Evolutionary conservation across 371 early-diverging fungal genomes (phyloP).

Genomic region (Apophysomyces ossiformis): DNA sequence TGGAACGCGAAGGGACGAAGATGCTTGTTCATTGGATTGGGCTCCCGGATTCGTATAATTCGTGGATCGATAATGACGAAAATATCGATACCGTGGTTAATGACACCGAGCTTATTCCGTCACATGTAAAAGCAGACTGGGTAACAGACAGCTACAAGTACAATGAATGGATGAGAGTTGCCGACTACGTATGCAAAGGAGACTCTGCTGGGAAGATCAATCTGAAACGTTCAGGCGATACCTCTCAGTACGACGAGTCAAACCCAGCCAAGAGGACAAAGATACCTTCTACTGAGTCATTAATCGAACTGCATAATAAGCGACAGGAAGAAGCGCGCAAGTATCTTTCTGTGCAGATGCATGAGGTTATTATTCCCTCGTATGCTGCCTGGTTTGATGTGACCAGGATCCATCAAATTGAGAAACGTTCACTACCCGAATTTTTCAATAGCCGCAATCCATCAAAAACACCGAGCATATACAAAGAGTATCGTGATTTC

Average conservation of each 20-base stretch:
- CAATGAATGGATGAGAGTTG: conserved; percentile 79
- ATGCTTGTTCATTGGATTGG: conserved; percentile 73
- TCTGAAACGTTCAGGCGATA: conserved; percentile 26
- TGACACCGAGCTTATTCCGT: conserved; percentile 42
- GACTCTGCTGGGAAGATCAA: conserved; percentile 33
- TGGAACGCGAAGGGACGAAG: conserved; percentile 48
- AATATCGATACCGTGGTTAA: conserved; percentile 24
- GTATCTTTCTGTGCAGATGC: conserved; percentile 73
- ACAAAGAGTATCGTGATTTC: conserved; percentile 96
- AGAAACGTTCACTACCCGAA: conserved; percentile 89
- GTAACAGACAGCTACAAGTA: conserved; percentile 68
- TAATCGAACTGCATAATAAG: conserved; percentile 22
- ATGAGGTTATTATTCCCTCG: conserved; percentile 84
- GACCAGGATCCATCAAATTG: conserved; percentile 84
- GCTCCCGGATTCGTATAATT: conserved; percentile 77
- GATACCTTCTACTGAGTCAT: conserved; percentile 13
- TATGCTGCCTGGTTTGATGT: conserved; percentile 97
- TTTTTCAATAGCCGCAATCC: conserved; percentile 92
- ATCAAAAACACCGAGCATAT: conserved; percentile 90
- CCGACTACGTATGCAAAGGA: conserved; percentile 57
- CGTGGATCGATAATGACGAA: conserved; percentile 58
- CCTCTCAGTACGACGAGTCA: conserved; percentile 26
- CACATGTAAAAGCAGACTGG: conserved; percentile 71
- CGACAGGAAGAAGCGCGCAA: conserved; percentile 66
- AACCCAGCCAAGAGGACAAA: conserved; percentile 23